Conservation (phyloP, 768 basidiomycete species). For the Termitomyces sp. region DNA sequence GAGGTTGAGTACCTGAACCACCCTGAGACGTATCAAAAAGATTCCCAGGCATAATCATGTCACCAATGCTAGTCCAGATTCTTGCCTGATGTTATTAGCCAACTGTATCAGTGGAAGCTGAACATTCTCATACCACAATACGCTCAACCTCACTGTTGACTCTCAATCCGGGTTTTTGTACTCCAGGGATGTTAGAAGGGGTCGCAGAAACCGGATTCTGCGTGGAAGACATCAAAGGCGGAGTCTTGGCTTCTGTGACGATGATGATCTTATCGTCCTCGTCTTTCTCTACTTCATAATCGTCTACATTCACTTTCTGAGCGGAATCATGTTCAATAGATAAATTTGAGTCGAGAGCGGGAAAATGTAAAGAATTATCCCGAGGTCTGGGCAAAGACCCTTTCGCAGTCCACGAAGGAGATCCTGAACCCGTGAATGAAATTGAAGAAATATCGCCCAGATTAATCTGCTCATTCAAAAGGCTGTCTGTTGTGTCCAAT, state of each 20-base stretch:
- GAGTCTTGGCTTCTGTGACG: background rate
- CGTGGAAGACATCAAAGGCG: background rate
- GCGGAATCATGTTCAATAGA: background rate
- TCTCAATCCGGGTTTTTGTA: slow-evolving; percentile 30
- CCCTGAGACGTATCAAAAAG: slow-evolving; percentile 27
- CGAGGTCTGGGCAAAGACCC: background rate
- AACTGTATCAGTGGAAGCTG: background rate
- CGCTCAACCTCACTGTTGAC: slow-evolving; percentile 61
- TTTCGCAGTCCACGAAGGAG: slow-evolving; percentile 5
- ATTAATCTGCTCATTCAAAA: slow-evolving; percentile 60
- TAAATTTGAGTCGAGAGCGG: background rate
- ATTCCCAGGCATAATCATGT: slow-evolving; percentile 56
- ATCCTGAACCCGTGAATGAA: slow-evolving; percentile 34
- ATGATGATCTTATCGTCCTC: slow-evolving; percentile 1
- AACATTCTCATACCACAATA: slow-evolving; percentile 45
- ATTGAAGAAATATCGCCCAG: slow-evolving; percentile 45
- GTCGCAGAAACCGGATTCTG: background rate
- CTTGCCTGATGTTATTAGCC: slow-evolving; percentile 41
- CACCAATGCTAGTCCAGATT: slow-evolving; percentile 64
- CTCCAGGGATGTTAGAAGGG: slow-evolving; percentile 1
- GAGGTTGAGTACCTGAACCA: slow-evolving; percentile 31
- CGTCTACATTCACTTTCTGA: background rate
- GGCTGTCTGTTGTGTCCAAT: slow-evolving; percentile 45
- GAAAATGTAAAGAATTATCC: background rate
- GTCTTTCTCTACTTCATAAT: background rate